Percentiles rank a stretch among this genome's conserved stretches.
Evolutionary conservation across 1,284 basidiomycete species (phyloP).

Genomic region (Sparassis latifolia): DNA sequence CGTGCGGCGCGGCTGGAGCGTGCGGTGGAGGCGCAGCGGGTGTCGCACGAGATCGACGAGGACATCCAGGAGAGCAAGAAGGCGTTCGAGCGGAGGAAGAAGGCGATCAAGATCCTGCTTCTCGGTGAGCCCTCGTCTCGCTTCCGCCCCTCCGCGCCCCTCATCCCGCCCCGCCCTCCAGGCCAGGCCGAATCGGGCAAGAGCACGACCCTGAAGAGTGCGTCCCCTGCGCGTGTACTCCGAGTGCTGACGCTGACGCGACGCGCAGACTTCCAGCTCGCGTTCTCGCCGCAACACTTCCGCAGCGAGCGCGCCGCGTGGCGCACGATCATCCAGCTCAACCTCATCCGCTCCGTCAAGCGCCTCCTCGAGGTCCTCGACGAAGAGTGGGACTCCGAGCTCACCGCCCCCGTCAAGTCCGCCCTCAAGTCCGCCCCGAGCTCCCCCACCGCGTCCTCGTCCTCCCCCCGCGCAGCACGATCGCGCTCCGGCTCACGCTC

Average conservation of each 20-base stretch:
- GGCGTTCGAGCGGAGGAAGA: conserved; percentile 44
- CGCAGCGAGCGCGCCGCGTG: conserved; percentile 50
- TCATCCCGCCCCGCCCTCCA: conserved; percentile 16
- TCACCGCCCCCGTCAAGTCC: conserved; percentile 12
- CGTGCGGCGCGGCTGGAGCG: conserved; percentile 31
- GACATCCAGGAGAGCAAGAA: conserved; percentile 45
- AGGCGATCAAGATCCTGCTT: conserved; percentile 56
- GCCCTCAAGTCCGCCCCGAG: conserved; percentile 17
- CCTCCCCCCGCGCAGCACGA: no score
- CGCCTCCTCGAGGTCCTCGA: conserved; percentile 43
- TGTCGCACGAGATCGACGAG: conserved; percentile 52
- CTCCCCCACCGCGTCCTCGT: conserved; percentile 6
- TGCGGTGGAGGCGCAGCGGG: conserved; percentile 38
- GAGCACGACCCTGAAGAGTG: conserved; percentile 64
- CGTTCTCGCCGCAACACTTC: conserved; percentile 57
- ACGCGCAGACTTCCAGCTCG: conserved; percentile 50
- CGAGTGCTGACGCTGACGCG: conserved; percentile 14
- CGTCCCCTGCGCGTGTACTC: not conserved
- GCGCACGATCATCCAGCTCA: conserved; percentile 61
- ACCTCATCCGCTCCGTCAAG: conserved; percentile 59
- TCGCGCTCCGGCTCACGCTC: no score
- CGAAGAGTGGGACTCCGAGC: conserved; percentile 38
- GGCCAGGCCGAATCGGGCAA: conserved; percentile 68
- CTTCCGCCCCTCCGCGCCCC: not conserved
- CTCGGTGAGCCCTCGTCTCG: conserved; percentile 38